Percentiles rank a stretch among this genome's conserved stretches.
Conservation (phyloP, 2,329 filamentous ascomycete species). For the Colletotrichum sp. region DNA sequence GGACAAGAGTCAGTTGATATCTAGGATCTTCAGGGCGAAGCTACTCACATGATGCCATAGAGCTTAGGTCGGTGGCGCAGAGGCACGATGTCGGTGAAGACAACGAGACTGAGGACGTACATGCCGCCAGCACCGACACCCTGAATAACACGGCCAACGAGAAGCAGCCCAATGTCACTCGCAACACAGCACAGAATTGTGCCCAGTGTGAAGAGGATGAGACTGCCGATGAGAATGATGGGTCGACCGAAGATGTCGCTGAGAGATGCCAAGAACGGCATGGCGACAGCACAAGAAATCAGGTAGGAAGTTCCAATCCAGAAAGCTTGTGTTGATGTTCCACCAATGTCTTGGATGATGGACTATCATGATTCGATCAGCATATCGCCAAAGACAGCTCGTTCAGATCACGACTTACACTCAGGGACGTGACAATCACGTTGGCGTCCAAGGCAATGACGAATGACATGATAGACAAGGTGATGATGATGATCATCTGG, state of each 20-base stretch:
- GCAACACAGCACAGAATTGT: constrained; percentile 44
- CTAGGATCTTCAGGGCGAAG: background rate
- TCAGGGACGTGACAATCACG: constrained; percentile 17
- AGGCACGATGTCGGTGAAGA: constrained; percentile 47
- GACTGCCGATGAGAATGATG: constrained; percentile 34
- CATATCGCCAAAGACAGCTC: background rate
- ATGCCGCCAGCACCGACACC: constrained; percentile 47
- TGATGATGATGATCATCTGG: constrained; percentile 18
- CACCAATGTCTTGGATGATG: constrained; percentile 28
- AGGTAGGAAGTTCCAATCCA: constrained; percentile 33
- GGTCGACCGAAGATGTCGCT: constrained; percentile 40
- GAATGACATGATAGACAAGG: constrained; percentile 20
- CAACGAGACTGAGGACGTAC: constrained; percentile 42
- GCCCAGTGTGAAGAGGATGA: constrained; percentile 46
- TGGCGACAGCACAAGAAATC: constrained; percentile 29
- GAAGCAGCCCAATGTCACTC: constrained; percentile 34
- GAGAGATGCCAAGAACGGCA: constrained; percentile 34
- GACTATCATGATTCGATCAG: constrained; percentile 9
- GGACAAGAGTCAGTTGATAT: background rate
- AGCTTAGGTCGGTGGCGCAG: constrained; percentile 45
- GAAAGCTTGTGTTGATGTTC: constrained; percentile 29
- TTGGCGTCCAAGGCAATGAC: constrained; percentile 20
- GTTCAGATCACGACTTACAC: background rate
- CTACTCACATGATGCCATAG: constrained; percentile 39
- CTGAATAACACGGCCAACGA: constrained; percentile 42